Conservation (phyloP, 352 stramenopile species). For the Phytophthora sojae region DNA sequence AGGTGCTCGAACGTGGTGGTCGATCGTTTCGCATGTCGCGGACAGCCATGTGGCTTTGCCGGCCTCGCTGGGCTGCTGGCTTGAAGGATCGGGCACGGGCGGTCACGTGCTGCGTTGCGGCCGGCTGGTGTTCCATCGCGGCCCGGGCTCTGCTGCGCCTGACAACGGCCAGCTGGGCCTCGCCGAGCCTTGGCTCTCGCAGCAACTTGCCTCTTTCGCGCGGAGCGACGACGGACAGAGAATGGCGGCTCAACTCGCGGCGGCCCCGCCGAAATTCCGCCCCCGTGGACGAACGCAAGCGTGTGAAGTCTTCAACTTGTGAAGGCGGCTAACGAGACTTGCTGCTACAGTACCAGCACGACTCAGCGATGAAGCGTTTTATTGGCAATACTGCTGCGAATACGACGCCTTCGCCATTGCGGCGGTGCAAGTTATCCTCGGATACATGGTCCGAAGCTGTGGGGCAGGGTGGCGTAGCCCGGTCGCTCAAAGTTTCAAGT, state of each 20-base stretch:
- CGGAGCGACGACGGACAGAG: slow-evolving; percentile 17
- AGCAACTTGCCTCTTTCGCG: slow-evolving; percentile 15
- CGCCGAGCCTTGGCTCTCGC: slow-evolving; percentile 7
- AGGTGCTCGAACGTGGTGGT: slow-evolving; percentile 2
- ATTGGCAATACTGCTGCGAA: too few relatives aligned
- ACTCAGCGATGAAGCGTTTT: too few relatives aligned
- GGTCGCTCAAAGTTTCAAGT: slow-evolving; percentile 8
- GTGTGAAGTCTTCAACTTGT: too few relatives aligned
- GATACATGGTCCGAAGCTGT: too few relatives aligned
- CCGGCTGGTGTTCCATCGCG: slow-evolving; percentile 24
- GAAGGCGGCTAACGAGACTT: too few relatives aligned
- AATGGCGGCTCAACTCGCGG: slow-evolving; percentile 20
- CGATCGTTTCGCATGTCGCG: slow-evolving; percentile 30
- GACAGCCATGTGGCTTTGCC: slow-evolving; percentile 15
- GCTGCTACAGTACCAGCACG: too few relatives aligned
- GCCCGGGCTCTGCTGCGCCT: slow-evolving; percentile 9
- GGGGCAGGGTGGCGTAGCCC: background rate
- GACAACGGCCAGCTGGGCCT: slow-evolving; percentile 12
- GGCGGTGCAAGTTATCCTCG: too few relatives aligned
- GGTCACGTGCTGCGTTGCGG: slow-evolving; percentile 2
- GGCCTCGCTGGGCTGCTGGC: slow-evolving; percentile 3
- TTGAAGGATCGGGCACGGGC: slow-evolving; percentile 34
- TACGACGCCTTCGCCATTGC: too few relatives aligned
- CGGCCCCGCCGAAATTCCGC: too few relatives aligned
- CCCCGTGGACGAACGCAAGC: too few relatives aligned